Evolutionary conservation across 768 basidiomycete species (phyloP).

Genomic region (Mycena capillaripes): DNA sequence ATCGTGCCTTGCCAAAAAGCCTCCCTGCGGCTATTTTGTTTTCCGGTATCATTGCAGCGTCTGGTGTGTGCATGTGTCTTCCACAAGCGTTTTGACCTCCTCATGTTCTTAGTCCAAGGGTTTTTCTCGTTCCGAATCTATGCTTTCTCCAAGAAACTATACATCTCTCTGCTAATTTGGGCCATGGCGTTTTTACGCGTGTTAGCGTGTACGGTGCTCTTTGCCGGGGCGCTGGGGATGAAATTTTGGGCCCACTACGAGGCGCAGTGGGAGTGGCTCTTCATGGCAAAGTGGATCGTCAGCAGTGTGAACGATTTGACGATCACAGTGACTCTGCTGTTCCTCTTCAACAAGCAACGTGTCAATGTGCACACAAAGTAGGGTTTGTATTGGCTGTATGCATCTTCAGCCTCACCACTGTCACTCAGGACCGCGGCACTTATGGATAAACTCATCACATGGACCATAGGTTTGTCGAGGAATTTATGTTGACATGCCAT

Average conservation of each 20-base stretch:
- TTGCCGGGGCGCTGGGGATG: neutral
- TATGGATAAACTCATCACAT: no score
- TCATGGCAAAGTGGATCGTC: neutral
- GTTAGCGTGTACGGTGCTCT: neutral
- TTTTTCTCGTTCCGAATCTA: no score
- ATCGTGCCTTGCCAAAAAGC: neutral
- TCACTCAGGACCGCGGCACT: neutral
- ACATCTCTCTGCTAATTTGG: neutral
- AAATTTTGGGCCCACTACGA: neutral
- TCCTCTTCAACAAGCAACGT: neutral
- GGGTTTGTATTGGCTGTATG: neutral
- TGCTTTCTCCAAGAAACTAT: neutral
- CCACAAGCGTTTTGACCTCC: neutral
- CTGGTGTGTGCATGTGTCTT: neutral
- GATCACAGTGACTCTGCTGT: neutral
- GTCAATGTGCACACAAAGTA: neutral
- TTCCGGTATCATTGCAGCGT: neutral
- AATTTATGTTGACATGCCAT: no score
- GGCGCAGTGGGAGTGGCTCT: neutral
- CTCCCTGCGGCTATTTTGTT: neutral
- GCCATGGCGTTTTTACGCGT: neutral
- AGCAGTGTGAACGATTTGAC: neutral
- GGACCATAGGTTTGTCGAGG: slow-evolving; percentile 10
- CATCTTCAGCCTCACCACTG: neutral
- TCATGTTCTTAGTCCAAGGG: neutral